Evolutionary conservation across 2,329 filamentous ascomycete species (phyloP), one percentile per base, ranked within the genome.

Genomic region (Alternaria panax): DNA sequence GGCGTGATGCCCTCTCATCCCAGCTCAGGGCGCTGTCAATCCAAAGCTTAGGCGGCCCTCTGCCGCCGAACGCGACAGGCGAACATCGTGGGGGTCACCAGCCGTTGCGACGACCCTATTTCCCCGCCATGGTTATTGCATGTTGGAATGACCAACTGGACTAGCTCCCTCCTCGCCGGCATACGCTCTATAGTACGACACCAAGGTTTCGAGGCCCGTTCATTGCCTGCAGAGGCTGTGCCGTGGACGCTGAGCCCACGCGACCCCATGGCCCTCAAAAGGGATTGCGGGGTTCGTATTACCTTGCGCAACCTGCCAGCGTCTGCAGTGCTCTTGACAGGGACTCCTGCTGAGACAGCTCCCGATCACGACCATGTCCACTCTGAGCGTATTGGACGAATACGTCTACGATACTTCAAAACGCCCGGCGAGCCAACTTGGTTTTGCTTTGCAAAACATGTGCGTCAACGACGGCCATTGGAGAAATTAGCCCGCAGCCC

Each of bases 1-100:
- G 41, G 27, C 52, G 59, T 52, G 43, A 45, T 32, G 34, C 32
- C 42, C 51, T 41, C 38, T 16, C 32, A 56, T 46, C 30, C 53
- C 51, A 34, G 63, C 24, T 34, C 46, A 24, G 36, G 47, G 54
- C 45, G 43, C 42, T 59, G 43, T 57, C 43, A 48, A 51, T 54
- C 55, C 52, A 63, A 62, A 60, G 55, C 59, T 57, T 62, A 54
- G 43, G 56, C 52, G 30, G 43, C 53, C 45, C 43, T 57, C 61
- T 62, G 54, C 57, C 57, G 60, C 67, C 58, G 56, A 54, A 63
- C 59, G 57, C 62, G 63, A 65, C 51, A 45, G 40, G 36, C 47
- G 42, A 45, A 34, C 51, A 54, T 51, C 42, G 61, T 61, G 60
- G 63, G 64, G 62, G 64, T 59, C 42, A 36, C 50, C 34, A 18